Base-by-base conservation (phyloP, 306 rosid genomes). In the Castanopsis chinensis region DNA sequence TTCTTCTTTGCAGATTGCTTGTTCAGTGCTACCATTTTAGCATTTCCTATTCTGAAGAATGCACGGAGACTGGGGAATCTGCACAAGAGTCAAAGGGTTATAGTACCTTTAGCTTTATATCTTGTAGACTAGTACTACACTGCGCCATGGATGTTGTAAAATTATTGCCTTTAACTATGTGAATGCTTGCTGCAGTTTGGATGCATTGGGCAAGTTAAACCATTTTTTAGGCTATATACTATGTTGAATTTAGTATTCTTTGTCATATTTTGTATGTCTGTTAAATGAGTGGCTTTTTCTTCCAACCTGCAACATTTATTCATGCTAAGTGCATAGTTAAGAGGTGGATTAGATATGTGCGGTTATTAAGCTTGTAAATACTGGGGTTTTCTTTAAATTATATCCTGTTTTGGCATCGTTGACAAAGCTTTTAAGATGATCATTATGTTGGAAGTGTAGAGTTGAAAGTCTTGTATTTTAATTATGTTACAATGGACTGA, bases 1-100 rank as follows among this genome's bases (percentile, higher is more conserved):
- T 81, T 72, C 18, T 41, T 41, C 17, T 5, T 63, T 63, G 83
- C 85, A 73, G 88, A 64, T 57, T 73, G 56, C 45, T 41, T 72
- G 30, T 73, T 61, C 28, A 76, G 60, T 33, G 59, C 27, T 1
- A 49, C 17, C 35, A 45, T 52, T 45, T 41, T 64, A 28, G 33
- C 37, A 73, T 67, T 77, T 43, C 73, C 69, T 60, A 78, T 61
- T 69, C 57, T 20, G 74, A 71, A 73, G 60, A 45, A 37, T 54
- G 75, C 71, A 25, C 17, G 76, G 71, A 65, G 18, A 27, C 37
- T 63, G 20, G 84, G 65, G 82, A 74, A 57, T 45, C 67, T 49
- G 75, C 82, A 1, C 54, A 69, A 74, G 72, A 27, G 79, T 72
- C 27, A 51, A 56, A 60, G 69, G 52, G 56, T 79, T 60, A 45